Conservation (phyloP, 2,329 filamentous ascomycete species). For the Aspergillus udagawae region DNA sequence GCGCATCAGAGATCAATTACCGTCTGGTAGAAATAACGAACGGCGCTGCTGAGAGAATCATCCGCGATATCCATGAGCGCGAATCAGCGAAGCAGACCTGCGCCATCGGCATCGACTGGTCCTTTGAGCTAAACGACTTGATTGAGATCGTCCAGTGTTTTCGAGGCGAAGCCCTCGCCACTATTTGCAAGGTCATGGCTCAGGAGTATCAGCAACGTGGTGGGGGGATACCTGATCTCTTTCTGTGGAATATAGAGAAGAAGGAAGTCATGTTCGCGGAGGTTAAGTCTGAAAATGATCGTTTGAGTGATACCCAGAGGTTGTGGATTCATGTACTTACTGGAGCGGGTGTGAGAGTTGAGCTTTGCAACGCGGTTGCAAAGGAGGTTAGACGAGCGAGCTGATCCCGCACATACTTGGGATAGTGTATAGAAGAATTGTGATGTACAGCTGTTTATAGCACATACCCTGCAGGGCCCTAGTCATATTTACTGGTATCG, state of each 20-base stretch:
- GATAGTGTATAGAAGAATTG: neutral
- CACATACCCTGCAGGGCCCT: neutral
- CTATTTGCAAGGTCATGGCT: slow-evolving; percentile 87
- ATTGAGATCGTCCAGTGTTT: slow-evolving; percentile 76
- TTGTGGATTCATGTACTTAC: slow-evolving; percentile 95
- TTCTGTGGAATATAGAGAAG: slow-evolving; percentile 68
- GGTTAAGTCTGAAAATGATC: slow-evolving; percentile 84
- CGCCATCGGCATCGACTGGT: slow-evolving; percentile 89
- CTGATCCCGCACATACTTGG: slow-evolving; percentile 2
- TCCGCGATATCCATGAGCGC: slow-evolving; percentile 63
- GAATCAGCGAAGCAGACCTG: slow-evolving; percentile 72
- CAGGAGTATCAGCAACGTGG: slow-evolving; percentile 88
- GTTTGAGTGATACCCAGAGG: slow-evolving; percentile 90
- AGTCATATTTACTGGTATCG: neutral
- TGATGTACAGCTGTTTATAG: neutral
- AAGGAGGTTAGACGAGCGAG: slow-evolving; percentile 44
- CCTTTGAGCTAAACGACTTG: slow-evolving; percentile 74
- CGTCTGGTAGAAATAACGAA: slow-evolving; percentile 84
- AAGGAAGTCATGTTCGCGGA: slow-evolving; percentile 71
- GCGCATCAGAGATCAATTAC: slow-evolving; percentile 85
- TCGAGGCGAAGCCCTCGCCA: slow-evolving; percentile 71
- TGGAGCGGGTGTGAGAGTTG: slow-evolving; percentile 78
- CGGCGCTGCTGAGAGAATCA: slow-evolving; percentile 64
- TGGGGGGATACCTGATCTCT: slow-evolving; percentile 85
- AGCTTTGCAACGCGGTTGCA: slow-evolving; percentile 67